These are phyloP conservation scores for Sphaerobolus stellatus DNA, from an alignment of 1,284 basidiomycete genomes.

Conservation along the genomic window DNA sequence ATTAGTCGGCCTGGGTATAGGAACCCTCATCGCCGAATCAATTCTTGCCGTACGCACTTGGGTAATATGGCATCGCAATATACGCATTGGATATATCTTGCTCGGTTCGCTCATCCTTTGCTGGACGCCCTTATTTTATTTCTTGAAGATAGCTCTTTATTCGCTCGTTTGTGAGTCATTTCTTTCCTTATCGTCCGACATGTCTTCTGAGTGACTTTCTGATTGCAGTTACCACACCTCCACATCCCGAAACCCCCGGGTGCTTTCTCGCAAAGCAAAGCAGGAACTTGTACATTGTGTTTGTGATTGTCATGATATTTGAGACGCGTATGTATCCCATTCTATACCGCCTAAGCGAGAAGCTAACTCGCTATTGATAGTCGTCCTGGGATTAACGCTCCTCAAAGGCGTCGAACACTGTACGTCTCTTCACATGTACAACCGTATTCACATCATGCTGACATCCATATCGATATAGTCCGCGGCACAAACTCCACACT, in stretches of 20 bases:
- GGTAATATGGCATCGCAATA: too few species aligned
- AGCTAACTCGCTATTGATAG: neutral
- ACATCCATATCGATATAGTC: neutral
- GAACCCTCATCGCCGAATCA: too few species aligned
- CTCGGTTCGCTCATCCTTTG: too few species aligned
- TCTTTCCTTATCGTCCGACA: too few species aligned
- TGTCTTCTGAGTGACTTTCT: too few species aligned
- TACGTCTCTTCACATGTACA: neutral
- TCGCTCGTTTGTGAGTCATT: too few species aligned
- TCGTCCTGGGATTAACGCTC: conserved; percentile 3
- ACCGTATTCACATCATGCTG: neutral
- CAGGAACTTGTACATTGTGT: conserved; percentile 1
- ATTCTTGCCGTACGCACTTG: too few species aligned
- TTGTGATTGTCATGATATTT: conserved; percentile 8
- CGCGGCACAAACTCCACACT: conserved; percentile 2
- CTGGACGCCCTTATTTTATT: too few species aligned
- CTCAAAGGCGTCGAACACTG: conserved; percentile 9
- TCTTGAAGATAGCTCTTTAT: too few species aligned
- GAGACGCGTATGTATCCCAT: conserved; percentile 2
- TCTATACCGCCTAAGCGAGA: neutral
- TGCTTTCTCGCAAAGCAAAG: conserved; percentile 2
- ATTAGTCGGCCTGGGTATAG: conserved; percentile 1
- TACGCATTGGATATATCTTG: too few species aligned
- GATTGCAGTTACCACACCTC: neutral
- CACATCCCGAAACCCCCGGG: neutral